Evolutionary conservation across 371 early-diverging fungal genomes (phyloP).

Genomic region (Mucor velutinosus): DNA sequence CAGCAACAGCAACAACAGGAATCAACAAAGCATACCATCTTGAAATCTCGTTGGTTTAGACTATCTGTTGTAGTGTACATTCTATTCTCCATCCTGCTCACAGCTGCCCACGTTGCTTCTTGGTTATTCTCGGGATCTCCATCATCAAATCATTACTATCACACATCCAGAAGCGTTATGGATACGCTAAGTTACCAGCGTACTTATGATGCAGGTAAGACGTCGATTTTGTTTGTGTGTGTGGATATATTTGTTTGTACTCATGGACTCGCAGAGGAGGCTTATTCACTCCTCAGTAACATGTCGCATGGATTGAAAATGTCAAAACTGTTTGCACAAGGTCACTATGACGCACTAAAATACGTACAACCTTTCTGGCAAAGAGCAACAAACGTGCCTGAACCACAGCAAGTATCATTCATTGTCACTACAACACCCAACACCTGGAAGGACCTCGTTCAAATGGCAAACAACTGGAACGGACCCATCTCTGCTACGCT

Average conservation of each 20-base stretch:
- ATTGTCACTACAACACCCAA: slow-evolving; percentile 40
- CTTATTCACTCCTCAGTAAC: slow-evolving; percentile 38
- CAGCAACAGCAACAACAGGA: slow-evolving; percentile 21
- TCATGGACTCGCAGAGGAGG: slow-evolving; percentile 14
- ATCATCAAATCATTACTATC: neutral
- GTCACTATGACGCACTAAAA: slow-evolving; percentile 22
- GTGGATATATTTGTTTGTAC: neutral
- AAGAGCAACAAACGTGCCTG: slow-evolving; percentile 23
- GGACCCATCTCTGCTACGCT: slow-evolving; percentile 52
- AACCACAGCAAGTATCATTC: slow-evolving; percentile 31
- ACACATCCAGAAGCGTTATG: neutral
- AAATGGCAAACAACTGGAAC: slow-evolving; percentile 41
- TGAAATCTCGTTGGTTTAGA: slow-evolving; percentile 30
- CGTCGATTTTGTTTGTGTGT: neutral
- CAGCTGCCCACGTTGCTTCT: slow-evolving; percentile 31
- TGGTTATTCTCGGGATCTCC: slow-evolving; percentile 19
- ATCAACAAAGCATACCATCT: slow-evolving; percentile 8
- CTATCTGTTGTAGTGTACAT: slow-evolving; percentile 35
- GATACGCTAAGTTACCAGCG: slow-evolving; percentile 25
- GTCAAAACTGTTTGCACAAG: slow-evolving; percentile 45
- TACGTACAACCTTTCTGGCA: slow-evolving; percentile 37
- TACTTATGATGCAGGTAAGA: slow-evolving; percentile 47
- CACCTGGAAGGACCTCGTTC: slow-evolving; percentile 40
- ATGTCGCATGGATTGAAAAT: slow-evolving; percentile 50
- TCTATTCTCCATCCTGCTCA: slow-evolving; percentile 40